Base-by-base conservation (phyloP, 2,329 filamentous ascomycete genomes). In the Fusarium sarcochroum region DNA sequence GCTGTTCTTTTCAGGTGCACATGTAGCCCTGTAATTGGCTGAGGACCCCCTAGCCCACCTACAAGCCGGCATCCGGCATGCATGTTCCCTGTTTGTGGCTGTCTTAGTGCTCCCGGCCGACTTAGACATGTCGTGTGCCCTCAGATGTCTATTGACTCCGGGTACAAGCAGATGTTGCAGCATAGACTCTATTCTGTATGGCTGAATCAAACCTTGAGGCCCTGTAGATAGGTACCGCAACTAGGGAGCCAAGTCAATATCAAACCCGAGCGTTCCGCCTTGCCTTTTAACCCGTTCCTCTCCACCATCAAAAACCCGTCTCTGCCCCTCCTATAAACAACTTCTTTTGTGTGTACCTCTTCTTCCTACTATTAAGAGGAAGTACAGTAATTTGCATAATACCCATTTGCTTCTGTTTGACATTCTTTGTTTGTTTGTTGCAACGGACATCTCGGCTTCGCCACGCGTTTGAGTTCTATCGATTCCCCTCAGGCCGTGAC, bases 51-150 rank as follows among this genome's bases (percentile, higher is more conserved):
- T 13, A 11, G 10, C 27, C 27, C 27, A 30, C 27, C 25, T 34
- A 61, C 55, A 61, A 66, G 44, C 63, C 63, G 61, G 61, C 48
- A 66, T 61, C 48, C 55, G 63, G 63, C 50, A 63, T 53, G 45
- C 51, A 41, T 59, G 18, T 58, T 34, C 61, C 61, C 61, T 64
- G 61, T 25, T 65, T 48, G 52, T 49, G 40, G 17, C 40, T 63
- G 59, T n/a, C 49, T 56, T 62, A 45, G 49, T 47, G 44, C 58
- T 49, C 37, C 59, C 32, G 37, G 49, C 8, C 49, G 44, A 64
- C 61, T 64, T 65, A 65, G 41, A 58, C 46, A 64, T 64, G 61
- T 64, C 59, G 61, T 66, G 63, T 66, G 61, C 63, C 44, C 32
- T 61, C 46, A 49, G 42, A 37, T 52, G 53, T 52, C 52, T 35